Evolutionary conservation across 139 green algal genomes (phyloP).

Genomic region (Zygnema cylindricum): DNA sequence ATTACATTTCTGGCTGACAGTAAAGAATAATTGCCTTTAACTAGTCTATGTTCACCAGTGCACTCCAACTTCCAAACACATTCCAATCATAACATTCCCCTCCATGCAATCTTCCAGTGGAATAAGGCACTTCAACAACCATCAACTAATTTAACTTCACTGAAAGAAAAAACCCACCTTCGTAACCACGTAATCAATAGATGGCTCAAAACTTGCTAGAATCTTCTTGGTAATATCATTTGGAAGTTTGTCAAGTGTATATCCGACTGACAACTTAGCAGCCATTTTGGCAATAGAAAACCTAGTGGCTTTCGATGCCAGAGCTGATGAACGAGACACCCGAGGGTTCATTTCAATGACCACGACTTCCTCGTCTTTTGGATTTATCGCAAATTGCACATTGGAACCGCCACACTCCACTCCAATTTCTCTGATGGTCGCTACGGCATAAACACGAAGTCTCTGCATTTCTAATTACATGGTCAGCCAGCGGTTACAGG

Average conservation of each 20-base stretch:
- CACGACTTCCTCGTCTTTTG: slow-evolving; percentile 87
- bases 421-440: slow-evolving; percentile 97
- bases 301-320: slow-evolving; percentile 95
- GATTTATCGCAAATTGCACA: slow-evolving; percentile 97
- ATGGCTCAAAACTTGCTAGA: slow-evolving; percentile 97
- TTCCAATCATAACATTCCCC: not conserved
- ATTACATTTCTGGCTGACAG: too few species aligned
- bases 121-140: not conserved
- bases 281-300: slow-evolving; percentile 99
- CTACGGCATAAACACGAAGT: slow-evolving; percentile 84
- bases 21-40: too few species aligned
- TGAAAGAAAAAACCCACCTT: slow-evolving; percentile 69
- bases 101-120: not conserved
- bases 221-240: slow-evolving; percentile 99
- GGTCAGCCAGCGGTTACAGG: not conserved
- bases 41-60: too few species aligned
- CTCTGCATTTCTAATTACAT: slow-evolving; percentile 72
- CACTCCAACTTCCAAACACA: not conserved
- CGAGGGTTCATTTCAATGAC: slow-evolving; percentile 99
- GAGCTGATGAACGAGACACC: slow-evolving; percentile 93
- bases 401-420: slow-evolving; percentile 98
- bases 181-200: slow-evolving; percentile 99
- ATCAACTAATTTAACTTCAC: not conserved
- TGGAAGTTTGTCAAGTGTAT: slow-evolving; percentile 89
- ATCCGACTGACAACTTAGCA: slow-evolving; percentile 94